These are phyloP conservation scores for Zygosaccharomyces pseudobailii DNA, from an alignment of 1,139 yeast genomes.

Conservation along the genomic window DNA sequence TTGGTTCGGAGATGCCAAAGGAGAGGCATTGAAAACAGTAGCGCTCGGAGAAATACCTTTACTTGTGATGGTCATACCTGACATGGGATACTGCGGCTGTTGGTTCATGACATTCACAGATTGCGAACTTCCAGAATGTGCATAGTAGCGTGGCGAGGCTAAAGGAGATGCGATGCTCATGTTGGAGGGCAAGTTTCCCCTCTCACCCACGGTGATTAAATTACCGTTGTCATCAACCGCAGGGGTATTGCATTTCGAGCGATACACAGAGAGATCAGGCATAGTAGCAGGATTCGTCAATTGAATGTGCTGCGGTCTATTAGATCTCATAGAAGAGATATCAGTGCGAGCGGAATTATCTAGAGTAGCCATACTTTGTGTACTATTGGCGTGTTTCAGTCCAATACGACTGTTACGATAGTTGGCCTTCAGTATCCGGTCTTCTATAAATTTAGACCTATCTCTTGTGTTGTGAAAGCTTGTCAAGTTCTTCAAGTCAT, in stretches of 20 bases:
- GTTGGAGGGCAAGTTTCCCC: conserved; percentile 15
- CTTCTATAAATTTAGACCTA: conserved; percentile 35
- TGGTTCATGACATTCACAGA: conserved; percentile 7
- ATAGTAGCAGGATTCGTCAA: conserved; percentile 18
- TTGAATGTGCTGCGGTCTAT: conserved; percentile 27
- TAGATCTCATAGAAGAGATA: conserved; percentile 10
- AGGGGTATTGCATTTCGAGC: conserved; percentile 32
- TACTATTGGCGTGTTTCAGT: conserved; percentile 19
- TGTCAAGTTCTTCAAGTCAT: conserved; percentile 41
- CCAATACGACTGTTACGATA: conserved; percentile 19
- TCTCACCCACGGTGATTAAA: conserved; percentile 30
- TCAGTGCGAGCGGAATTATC: conserved; percentile 10
- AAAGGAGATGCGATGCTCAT: conserved; percentile 8
- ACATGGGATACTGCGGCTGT: conserved; percentile 6
- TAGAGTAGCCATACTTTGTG: conserved; percentile 22
- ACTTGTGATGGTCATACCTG: conserved; percentile 14
- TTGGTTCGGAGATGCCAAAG: conserved; percentile 10
- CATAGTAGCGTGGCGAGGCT: conserved; percentile 12
- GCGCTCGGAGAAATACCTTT: conserved; percentile 18
- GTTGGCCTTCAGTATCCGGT: conserved; percentile 25
- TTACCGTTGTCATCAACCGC: conserved; percentile 37
- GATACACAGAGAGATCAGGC: conserved; percentile 5
- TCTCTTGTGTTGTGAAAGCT: conserved; percentile 35
- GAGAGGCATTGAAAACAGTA: conserved; percentile 7
- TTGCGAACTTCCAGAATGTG: conserved; percentile 10